These are phyloP conservation scores for Colletotrichum agaves DNA, from an alignment of 2,329 filamentous ascomycete genomes.

Conservation along the genomic window DNA sequence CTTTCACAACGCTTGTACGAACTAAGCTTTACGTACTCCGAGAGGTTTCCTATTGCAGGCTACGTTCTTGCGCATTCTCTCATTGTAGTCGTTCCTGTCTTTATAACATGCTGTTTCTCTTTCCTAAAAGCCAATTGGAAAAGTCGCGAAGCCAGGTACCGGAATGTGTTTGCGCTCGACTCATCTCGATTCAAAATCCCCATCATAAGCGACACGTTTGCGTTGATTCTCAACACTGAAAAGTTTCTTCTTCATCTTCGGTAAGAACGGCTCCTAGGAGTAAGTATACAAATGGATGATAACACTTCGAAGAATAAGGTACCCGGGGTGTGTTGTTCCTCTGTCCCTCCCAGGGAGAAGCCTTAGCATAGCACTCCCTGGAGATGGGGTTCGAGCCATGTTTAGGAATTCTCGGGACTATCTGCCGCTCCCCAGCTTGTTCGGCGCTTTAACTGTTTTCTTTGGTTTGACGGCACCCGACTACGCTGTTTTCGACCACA, in stretches of 20 bases:
- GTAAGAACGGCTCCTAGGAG: background rate
- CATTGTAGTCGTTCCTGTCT: too few relatives aligned
- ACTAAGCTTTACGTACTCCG: too few relatives aligned
- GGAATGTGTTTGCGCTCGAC: too few relatives aligned
- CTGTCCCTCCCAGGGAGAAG: background rate
- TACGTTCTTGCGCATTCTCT: too few relatives aligned
- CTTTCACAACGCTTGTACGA: too few relatives aligned
- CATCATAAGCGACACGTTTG: background rate
- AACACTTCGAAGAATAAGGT: background rate
- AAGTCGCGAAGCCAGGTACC: too few relatives aligned
- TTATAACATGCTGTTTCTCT: too few relatives aligned
- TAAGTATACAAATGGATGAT: rapidly evolving
- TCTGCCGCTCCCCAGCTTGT: conserved; percentile 10
- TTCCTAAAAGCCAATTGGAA: too few relatives aligned
- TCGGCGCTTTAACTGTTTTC: conserved; percentile 23
- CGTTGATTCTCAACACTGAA: conserved; percentile 9
- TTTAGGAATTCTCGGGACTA: conserved; percentile 14
- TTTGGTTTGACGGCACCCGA: conserved; percentile 19
- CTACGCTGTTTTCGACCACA: conserved; percentile 23
- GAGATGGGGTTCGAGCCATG: conserved; percentile 8
- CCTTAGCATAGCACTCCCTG: conserved; percentile 23
- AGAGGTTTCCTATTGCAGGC: too few relatives aligned
- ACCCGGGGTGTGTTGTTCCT: background rate
- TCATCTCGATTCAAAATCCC: background rate
- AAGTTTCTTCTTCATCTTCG: conserved; percentile 6